A percentile compares a stretch with the other conserved stretches of the same genome.
Evolutionary conservation across 805 yeast species (phyloP).

Genomic region (Lachancea sp.): DNA sequence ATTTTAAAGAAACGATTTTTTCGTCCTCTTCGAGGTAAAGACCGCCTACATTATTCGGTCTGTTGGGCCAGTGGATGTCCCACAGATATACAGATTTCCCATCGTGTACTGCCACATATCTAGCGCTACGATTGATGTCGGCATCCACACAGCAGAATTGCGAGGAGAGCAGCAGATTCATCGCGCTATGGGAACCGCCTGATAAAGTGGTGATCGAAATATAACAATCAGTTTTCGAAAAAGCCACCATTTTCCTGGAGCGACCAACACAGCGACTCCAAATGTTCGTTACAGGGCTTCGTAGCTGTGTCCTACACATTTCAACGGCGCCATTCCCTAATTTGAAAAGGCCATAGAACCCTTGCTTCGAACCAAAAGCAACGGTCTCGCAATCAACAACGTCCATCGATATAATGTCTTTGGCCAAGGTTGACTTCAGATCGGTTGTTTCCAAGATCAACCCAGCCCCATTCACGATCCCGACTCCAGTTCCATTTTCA

Average conservation of each 20-base stretch:
- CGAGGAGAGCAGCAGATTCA: neutral
- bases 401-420: slow-evolving; percentile 2
- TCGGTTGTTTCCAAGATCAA: neutral
- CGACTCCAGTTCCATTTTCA: slow-evolving; percentile 3
- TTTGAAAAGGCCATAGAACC: slow-evolving; percentile 1
- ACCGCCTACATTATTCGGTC: slow-evolving; percentile 2
- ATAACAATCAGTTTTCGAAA: neutral
- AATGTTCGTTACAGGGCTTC: slow-evolving; percentile 1
- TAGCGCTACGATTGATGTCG: slow-evolving; percentile 4
- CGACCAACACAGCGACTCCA: slow-evolving; percentile 2
- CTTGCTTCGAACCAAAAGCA: slow-evolving; percentile 2
- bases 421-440: neutral
- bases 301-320: neutral
- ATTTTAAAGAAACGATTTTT: slow-evolving; percentile 6
- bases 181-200: neutral
- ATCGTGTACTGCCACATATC: slow-evolving; percentile 8
- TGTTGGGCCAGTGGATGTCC: neutral
- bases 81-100: slow-evolving; percentile 7
- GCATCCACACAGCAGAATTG: slow-evolving; percentile 2
- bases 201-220: slow-evolving; percentile 1
- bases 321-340: neutral
- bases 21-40: slow-evolving; percentile 5
- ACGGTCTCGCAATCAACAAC: neutral
- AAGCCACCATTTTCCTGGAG: neutral
- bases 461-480: slow-evolving; percentile 2